These are phyloP conservation scores for Boletus subparvulus DNA, from an alignment of 768 basidiomycete genomes.

Conservation along the genomic window DNA sequence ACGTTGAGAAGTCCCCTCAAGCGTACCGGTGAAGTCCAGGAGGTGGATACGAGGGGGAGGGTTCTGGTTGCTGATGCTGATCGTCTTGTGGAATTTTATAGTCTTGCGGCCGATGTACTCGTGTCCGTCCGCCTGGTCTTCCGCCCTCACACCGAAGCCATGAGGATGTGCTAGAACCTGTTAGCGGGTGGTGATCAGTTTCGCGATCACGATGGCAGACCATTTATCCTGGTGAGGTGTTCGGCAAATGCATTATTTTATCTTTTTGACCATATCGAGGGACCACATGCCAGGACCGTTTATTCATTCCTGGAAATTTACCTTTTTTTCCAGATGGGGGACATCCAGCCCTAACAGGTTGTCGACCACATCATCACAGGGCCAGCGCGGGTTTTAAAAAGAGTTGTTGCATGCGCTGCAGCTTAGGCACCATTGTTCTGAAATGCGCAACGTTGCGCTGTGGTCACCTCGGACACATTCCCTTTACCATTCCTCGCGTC, in stretches of 20 bases:
- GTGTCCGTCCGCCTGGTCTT: slow-evolving; percentile 14
- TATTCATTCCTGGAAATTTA: slow-evolving; percentile 26
- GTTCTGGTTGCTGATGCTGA: slow-evolving; percentile 16
- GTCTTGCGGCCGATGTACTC: slow-evolving; percentile 14
- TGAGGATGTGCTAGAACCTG: slow-evolving; percentile 22
- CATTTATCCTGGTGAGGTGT: slow-evolving; percentile 23
- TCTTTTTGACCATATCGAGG: slow-evolving; percentile 29
- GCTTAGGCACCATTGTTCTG: slow-evolving; percentile 9
- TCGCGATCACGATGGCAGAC: slow-evolving; percentile 28
- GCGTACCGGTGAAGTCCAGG: not conserved
- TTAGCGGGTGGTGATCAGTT: slow-evolving; percentile 23
- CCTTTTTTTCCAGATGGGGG: slow-evolving; percentile 20
- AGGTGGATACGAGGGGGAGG: slow-evolving; percentile 7
- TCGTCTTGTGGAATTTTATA: slow-evolving; percentile 25
- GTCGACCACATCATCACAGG: slow-evolving; percentile 10
- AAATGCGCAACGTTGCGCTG: slow-evolving; percentile 2
- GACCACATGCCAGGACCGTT: slow-evolving; percentile 17
- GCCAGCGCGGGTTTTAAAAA: slow-evolving; percentile 7
- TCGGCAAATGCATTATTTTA: slow-evolving; percentile 24
- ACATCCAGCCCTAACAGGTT: slow-evolving; percentile 15
- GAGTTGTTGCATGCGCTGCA: slow-evolving; percentile 6
- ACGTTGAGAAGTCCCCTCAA: not conserved
- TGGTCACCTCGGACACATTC: slow-evolving; percentile 6
- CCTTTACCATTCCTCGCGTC: slow-evolving; percentile 8
- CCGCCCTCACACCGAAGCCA: slow-evolving; percentile 14